Conservation (phyloP, 352 stramenopile genomes). For the Elongisporangium undulatum region DNA sequence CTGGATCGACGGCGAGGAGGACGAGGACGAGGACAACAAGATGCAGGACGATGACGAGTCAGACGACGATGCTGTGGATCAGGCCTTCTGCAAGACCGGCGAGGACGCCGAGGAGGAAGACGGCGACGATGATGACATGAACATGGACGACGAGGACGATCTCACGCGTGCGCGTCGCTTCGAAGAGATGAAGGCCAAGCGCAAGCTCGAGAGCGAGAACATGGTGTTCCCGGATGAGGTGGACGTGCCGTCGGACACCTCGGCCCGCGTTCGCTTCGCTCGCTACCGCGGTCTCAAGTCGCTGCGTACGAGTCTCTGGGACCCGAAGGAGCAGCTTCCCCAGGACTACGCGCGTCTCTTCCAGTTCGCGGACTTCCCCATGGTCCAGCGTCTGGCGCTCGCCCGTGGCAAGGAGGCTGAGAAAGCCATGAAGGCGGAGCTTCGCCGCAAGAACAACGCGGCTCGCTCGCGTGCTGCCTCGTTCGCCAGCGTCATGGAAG, state of each 20-base stretch:
- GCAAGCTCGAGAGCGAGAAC: slow-evolving; percentile 89
- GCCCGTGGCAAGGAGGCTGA: slow-evolving; percentile 69
- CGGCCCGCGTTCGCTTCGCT: slow-evolving; percentile 70
- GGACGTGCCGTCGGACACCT: slow-evolving; percentile 55
- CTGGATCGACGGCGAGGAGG: slow-evolving; percentile 87
- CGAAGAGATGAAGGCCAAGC: slow-evolving; percentile 68
- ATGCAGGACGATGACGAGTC: slow-evolving; percentile 64
- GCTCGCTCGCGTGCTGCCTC: slow-evolving; percentile 53
- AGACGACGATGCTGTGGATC: slow-evolving; percentile 50
- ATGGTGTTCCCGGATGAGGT: slow-evolving; percentile 96
- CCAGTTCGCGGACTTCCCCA: slow-evolving; percentile 95
- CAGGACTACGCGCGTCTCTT: slow-evolving; percentile 96
- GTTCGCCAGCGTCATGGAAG: slow-evolving; percentile 58
- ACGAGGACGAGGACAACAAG: slow-evolving; percentile 43
- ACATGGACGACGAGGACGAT: slow-evolving; percentile 66
- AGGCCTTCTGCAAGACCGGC: slow-evolving; percentile 75
- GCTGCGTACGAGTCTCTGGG: slow-evolving; percentile 96
- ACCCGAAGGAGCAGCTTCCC: slow-evolving; percentile 98
- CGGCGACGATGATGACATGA: slow-evolving; percentile 74
- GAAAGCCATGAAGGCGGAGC: slow-evolving; percentile 59
- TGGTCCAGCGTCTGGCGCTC: slow-evolving; percentile 92
- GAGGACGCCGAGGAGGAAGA: slow-evolving; percentile 52
- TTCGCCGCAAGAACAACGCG: slow-evolving; percentile 46
- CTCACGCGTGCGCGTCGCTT: slow-evolving; percentile 26
- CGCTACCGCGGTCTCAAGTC: slow-evolving; percentile 96